Conservation (phyloP, 345 rosid genomes). For the Arabidopsis thaliana region DNA sequence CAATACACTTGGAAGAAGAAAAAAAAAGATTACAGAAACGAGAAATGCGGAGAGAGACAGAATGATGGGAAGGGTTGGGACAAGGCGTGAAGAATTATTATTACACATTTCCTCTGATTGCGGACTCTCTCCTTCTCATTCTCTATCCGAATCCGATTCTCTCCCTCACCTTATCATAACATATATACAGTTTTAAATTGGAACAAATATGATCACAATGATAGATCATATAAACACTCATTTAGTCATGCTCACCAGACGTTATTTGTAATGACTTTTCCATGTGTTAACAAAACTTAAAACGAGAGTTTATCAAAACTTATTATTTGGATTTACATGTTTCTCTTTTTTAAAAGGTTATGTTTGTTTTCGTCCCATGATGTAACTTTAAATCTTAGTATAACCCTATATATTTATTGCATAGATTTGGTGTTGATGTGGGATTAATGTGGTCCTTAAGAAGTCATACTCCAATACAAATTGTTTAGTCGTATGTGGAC, state of each 20-base stretch:
- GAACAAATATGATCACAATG: too few relatives aligned
- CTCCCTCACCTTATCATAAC: slow-evolving; percentile 1
- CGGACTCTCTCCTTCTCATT: slow-evolving; percentile 25
- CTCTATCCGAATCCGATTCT: not conserved
- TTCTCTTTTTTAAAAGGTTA: not conserved
- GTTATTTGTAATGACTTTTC: not conserved
- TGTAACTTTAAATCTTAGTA: slow-evolving; percentile 12
- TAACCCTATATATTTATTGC: not conserved
- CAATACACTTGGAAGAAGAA: not conserved
- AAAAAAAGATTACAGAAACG: slow-evolving; percentile 17
- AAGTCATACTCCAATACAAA: slow-evolving; percentile 5
- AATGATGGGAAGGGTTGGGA: slow-evolving; percentile 44
- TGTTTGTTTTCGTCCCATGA: slow-evolving; percentile 28
- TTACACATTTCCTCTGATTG: slow-evolving; percentile 44
- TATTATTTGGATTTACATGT: not conserved
- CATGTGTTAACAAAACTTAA: not conserved
- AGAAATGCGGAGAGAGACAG: slow-evolving; percentile 46
- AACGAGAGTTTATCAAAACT: not conserved
- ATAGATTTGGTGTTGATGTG: slow-evolving; percentile 9
- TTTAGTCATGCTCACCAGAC: not conserved
- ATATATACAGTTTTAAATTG: not conserved
- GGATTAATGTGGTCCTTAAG: slow-evolving; percentile 25
- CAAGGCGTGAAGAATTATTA: slow-evolving; percentile 41
- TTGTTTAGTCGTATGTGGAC: not conserved
- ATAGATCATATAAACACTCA: not conserved